Evolutionary conservation across 2,329 filamentous ascomycete species (phyloP).

Genomic region (Colletotrichum coccodes): DNA sequence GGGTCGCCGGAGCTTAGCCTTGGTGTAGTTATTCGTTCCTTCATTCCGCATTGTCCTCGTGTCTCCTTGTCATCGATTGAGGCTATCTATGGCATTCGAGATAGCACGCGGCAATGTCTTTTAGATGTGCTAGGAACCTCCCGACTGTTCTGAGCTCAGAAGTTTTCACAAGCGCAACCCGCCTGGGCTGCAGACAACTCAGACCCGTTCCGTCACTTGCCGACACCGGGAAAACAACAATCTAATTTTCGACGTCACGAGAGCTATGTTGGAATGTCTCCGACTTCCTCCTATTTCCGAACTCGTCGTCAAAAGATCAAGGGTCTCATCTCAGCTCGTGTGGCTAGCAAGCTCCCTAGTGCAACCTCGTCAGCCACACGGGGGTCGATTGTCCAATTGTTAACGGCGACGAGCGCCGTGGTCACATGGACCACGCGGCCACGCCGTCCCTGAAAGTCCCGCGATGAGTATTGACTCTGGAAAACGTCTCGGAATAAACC

Average conservation of each 20-base stretch:
- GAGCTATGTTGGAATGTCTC: background rate
- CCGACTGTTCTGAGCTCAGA: background rate
- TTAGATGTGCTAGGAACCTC: background rate
- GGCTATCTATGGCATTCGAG: background rate
- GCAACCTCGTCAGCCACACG: constrained; percentile 1
- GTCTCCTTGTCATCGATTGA: background rate
- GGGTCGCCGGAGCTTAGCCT: background rate
- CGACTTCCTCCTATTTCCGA: background rate
- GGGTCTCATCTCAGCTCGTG: background rate
- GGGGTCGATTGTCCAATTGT: constrained; percentile 15
- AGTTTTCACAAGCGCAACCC: background rate
- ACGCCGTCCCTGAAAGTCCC: constrained; percentile 18
- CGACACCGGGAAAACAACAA: background rate
- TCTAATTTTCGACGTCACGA: background rate
- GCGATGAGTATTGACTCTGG: constrained; percentile 12
- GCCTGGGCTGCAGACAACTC: too few relatives aligned
- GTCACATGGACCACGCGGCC: background rate
- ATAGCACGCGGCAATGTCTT: background rate
- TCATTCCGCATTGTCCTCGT: background rate
- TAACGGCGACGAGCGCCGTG: constrained; percentile 1
- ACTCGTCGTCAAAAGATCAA: background rate
- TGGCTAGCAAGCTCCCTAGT: background rate
- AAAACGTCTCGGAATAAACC: constrained; percentile 21
- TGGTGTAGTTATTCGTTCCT: background rate
- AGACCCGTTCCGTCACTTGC: background rate